Conservation (phyloP, 768 basidiomycete species). For the Leccinum ochraceum region DNA sequence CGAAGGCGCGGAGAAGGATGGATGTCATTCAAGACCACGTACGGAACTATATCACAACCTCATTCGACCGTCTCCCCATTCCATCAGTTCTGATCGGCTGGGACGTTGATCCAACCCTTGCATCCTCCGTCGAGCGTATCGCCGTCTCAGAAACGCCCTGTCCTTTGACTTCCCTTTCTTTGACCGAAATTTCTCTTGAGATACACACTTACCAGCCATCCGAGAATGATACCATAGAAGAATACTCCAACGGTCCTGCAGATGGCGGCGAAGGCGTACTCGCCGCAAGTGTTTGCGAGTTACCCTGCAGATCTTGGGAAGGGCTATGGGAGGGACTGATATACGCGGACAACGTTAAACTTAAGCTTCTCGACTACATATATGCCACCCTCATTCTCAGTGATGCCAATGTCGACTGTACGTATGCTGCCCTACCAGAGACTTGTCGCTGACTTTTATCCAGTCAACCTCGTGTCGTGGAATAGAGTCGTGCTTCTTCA, state of each 20-base stretch:
- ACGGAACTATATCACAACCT: slow-evolving; percentile 50
- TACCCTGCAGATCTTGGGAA: slow-evolving; percentile 83
- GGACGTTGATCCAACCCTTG: slow-evolving; percentile 72
- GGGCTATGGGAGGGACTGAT: slow-evolving; percentile 94
- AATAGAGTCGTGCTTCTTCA: slow-evolving; percentile 93
- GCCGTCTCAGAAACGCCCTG: slow-evolving; percentile 69
- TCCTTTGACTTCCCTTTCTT: slow-evolving; percentile 51
- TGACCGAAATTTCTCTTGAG: slow-evolving; percentile 64
- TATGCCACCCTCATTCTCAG: slow-evolving; percentile 93
- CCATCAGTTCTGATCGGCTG: slow-evolving; percentile 77
- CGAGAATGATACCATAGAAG: slow-evolving; percentile 66
- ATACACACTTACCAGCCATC: slow-evolving; percentile 89
- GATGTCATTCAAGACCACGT: slow-evolving; percentile 73
- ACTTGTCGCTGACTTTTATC: slow-evolving; percentile 8
- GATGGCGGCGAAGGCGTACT: slow-evolving; percentile 70
- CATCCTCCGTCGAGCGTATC: slow-evolving; percentile 75
- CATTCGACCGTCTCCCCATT: slow-evolving; percentile 66
- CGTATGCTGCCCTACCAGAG: slow-evolving; percentile 29
- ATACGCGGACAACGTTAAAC: slow-evolving; percentile 81
- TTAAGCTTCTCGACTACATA: slow-evolving; percentile 89
- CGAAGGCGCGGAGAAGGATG: slow-evolving; percentile 68
- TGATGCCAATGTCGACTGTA: slow-evolving; percentile 84
- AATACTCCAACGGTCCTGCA: slow-evolving; percentile 62
- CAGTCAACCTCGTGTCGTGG: slow-evolving; percentile 92
- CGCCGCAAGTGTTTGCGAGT: slow-evolving; percentile 87